Evolutionary conservation across 495 filamentous ascomycete genomes (phyloP).

Genomic region (Xylaria longipes): DNA sequence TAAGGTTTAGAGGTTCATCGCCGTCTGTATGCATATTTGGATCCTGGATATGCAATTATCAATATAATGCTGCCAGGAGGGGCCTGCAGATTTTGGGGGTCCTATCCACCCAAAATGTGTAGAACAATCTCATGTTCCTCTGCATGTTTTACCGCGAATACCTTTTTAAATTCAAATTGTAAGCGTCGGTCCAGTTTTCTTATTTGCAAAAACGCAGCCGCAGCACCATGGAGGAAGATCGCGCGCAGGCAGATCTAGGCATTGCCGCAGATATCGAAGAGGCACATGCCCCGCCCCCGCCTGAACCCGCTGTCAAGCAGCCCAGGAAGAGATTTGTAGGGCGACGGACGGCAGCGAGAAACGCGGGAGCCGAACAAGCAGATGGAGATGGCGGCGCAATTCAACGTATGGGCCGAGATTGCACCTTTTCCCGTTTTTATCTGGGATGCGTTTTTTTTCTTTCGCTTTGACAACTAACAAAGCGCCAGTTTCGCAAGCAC

Average conservation of each 20-base stretch:
- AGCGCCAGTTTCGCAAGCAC: conserved; percentile 59
- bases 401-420: conserved; percentile 52
- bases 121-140: neutral
- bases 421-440: neutral
- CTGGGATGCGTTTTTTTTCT: no score
- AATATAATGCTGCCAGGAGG: neutral
- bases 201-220: neutral
- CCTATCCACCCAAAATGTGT: neutral
- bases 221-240: conserved; percentile 58
- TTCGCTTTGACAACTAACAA: conserved; percentile 11
- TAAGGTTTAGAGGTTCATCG: neutral
- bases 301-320: conserved; percentile 48
- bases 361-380: conserved; percentile 53
- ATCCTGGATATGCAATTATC: neutral
- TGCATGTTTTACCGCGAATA: neutral
- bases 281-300: conserved; percentile 42
- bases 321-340: conserved; percentile 86
- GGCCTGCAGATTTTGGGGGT: conserved; percentile 12
- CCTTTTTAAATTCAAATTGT: neutral
- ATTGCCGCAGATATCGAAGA: conserved; percentile 62
- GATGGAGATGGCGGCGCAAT: conserved; percentile 69
- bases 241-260: conserved; percentile 57
- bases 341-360: conserved; percentile 61
- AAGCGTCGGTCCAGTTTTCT: neutral
- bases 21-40: neutral